Percentiles rank a stretch among this genome's conserved stretches.
These are phyloP conservation scores for Aspergillus sclerotiicarbonarius DNA, from an alignment of 495 filamentous ascomycete species.

Conservation along the genomic window DNA sequence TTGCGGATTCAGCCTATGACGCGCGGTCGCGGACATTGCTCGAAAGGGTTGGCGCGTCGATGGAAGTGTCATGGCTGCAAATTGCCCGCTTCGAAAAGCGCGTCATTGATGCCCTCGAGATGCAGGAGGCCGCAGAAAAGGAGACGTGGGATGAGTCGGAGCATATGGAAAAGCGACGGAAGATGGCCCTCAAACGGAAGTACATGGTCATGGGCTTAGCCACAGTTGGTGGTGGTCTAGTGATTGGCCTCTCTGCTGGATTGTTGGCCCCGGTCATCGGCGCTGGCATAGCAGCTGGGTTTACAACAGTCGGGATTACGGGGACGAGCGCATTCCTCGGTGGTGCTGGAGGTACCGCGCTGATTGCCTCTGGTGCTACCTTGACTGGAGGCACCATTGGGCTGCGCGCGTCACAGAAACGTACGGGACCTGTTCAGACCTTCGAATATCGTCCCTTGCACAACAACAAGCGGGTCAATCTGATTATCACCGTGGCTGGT, in stretches of 20 bases:
- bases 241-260: slow-evolving; percentile 94
- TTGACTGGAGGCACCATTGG: slow-evolving; percentile 83
- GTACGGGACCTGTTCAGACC: slow-evolving; percentile 87
- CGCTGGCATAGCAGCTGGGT: slow-evolving; percentile 88
- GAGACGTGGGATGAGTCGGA: slow-evolving; percentile 98
- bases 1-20: slow-evolving; percentile 94
- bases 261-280: slow-evolving; percentile 92
- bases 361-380: slow-evolving; percentile 90
- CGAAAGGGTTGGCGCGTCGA: slow-evolving; percentile 73
- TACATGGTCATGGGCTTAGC: slow-evolving; percentile 96
- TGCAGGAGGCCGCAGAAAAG: slow-evolving; percentile 89
- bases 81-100: slow-evolving; percentile 97
- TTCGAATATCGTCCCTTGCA: slow-evolving; percentile 96
- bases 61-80: slow-evolving; percentile 86
- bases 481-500: slow-evolving; percentile 92
- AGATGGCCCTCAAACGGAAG: slow-evolving; percentile 72
- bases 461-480: slow-evolving; percentile 95
- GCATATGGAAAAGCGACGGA: slow-evolving; percentile 85
- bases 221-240: slow-evolving; percentile 90
- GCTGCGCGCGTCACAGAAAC: slow-evolving; percentile 74
- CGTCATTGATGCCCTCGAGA: slow-evolving; percentile 93
- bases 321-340: slow-evolving; percentile 89
- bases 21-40: slow-evolving; percentile 81
- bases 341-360: slow-evolving; percentile 85
- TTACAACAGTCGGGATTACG: slow-evolving; percentile 89